Conservation (phyloP, 192 early-diverging fungal species). For the Pecoramyces ruminantium region DNA sequence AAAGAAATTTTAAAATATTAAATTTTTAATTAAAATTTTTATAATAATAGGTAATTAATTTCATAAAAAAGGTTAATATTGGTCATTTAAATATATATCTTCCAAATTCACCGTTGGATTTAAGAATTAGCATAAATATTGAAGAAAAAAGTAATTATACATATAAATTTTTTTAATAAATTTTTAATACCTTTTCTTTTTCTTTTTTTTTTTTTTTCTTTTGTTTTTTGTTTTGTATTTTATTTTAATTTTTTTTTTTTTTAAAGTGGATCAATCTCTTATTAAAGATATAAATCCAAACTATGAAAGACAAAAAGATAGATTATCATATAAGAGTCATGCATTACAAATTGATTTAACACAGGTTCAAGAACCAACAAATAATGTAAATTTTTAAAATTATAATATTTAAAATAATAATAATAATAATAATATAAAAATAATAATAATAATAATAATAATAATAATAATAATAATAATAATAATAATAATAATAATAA, state of each 20-base stretch:
- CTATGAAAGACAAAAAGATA: background rate
- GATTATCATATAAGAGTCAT: background rate
- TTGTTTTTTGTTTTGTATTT: too few species aligned
- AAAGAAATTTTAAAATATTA: background rate
- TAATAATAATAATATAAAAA: too few species aligned
- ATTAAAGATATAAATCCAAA: background rate
- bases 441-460: too few species aligned
- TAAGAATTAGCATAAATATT: background rate
- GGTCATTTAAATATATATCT: background rate
- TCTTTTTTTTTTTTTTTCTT: too few species aligned
- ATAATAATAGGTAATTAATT: background rate
- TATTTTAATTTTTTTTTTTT: too few species aligned
- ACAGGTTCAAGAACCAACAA: background rate
- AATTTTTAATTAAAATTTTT: too few species aligned
- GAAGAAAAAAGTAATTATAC: background rate
- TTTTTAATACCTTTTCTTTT: too few species aligned
- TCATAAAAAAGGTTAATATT: background rate
- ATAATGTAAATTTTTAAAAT: too few species aligned
- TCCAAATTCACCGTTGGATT: background rate
- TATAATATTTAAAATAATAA: too few species aligned
- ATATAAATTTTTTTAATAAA: too few species aligned
- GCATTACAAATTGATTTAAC: background rate
- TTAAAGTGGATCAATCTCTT: background rate
- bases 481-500: too few species aligned
- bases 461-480: too few species aligned